phyloP scores from a whole-genome alignment of 2,329 filamentous ascomycete species.

The Phialocephala subalpina region DNA sequence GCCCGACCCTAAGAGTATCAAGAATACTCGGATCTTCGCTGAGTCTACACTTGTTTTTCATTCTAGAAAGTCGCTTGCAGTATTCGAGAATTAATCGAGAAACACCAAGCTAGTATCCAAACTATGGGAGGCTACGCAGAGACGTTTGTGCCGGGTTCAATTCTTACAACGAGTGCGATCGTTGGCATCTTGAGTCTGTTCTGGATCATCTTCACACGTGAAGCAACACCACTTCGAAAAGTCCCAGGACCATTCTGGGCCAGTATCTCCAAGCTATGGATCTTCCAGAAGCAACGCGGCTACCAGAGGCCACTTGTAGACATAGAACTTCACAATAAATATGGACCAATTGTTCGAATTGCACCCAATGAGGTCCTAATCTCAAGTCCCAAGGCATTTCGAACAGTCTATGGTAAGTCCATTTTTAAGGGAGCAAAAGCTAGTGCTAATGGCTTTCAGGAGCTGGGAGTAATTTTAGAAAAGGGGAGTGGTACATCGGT shows the following conservation, averaged over 20 bases:
- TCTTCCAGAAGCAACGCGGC: constrained; percentile 43
- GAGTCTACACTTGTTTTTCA: neutral
- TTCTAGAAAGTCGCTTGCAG: neutral
- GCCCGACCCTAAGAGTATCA: neutral
- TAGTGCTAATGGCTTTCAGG: constrained; percentile 2
- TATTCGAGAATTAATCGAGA: neutral
- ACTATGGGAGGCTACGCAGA: constrained; percentile 3
- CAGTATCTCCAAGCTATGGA: constrained; percentile 54
- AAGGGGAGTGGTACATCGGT: constrained; percentile 24
- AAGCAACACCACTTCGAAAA: constrained; percentile 42
- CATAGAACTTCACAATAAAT: constrained; percentile 50
- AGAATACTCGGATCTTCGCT: neutral
- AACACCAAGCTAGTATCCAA: neutral
- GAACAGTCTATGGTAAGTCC: constrained; percentile 26
- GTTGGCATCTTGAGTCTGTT: neutral
- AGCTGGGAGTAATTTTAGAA: constrained; percentile 23
- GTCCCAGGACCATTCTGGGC: constrained; percentile 56
- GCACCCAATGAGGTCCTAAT: constrained; percentile 57
- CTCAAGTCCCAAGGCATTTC: constrained; percentile 47
- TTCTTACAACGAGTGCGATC: neutral
- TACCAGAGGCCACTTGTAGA: constrained; percentile 27
- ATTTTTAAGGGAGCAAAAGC: neutral
- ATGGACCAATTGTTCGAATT: constrained; percentile 58
- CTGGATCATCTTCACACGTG: constrained; percentile 15
- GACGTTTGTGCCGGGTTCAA: neutral